A percentile compares a stretch with the other conserved stretches of the same genome.
Evolutionary conservation across 2,329 filamentous ascomycete species (phyloP).

Genomic region (Fusarium sambucinum): DNA sequence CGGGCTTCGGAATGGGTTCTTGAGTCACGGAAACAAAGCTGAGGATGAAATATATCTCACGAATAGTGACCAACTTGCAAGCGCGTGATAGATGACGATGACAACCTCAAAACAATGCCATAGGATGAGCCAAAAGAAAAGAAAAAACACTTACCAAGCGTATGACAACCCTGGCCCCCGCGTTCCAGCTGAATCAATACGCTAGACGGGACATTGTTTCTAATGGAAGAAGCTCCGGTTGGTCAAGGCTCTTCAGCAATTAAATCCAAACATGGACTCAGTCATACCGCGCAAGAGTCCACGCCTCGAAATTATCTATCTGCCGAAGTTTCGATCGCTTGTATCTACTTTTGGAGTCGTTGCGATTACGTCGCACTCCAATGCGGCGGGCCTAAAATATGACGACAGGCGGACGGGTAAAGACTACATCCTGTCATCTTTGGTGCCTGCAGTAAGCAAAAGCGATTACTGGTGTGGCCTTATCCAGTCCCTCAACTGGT

Average conservation of each 20-base stretch:
- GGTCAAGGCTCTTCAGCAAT: constrained; percentile 2
- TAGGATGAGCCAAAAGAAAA: constrained; percentile 10
- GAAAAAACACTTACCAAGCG: not conserved
- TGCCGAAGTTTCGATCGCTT: constrained; percentile 10
- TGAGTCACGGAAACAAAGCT: not conserved
- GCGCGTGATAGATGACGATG: constrained; percentile 43
- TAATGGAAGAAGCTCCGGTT: constrained; percentile 24
- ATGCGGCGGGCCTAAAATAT: constrained; percentile 35
- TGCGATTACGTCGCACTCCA: constrained; percentile 23
- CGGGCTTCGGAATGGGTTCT: constrained; percentile 2
- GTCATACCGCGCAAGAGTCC: constrained; percentile 7
- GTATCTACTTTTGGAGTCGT: constrained; percentile 1
- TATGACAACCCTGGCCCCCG: constrained; percentile 7
- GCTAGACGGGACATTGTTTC: constrained; percentile 9
- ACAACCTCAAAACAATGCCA: constrained; percentile 26
- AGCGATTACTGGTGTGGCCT: constrained; percentile 21
- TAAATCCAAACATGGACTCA: constrained; percentile 23
- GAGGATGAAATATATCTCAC: not conserved
- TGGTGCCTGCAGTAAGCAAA: constrained; percentile 21
- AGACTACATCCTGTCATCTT: constrained; percentile 1
- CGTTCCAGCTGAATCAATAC: constrained; percentile 23
- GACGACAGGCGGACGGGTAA: constrained; percentile 26
- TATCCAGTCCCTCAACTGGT: constrained; percentile 23
- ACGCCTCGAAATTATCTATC: constrained; percentile 11
- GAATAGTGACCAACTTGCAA: not conserved